Evolutionary conservation across 2,329 filamentous ascomycete genomes (phyloP).

Genomic region (Penicillium corylophilum): DNA sequence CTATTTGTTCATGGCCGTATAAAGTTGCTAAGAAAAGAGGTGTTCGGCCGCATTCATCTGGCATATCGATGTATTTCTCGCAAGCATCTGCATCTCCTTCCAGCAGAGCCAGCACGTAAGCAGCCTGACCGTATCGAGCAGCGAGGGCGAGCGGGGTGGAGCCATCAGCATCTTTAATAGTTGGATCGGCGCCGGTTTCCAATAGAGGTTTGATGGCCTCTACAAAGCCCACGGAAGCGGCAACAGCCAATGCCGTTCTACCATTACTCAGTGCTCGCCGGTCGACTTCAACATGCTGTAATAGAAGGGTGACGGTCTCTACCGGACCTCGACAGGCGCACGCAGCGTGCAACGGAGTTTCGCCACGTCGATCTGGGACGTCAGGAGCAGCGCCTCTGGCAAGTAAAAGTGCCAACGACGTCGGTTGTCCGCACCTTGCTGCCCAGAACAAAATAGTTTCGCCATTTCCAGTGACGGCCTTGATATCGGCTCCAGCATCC

Average conservation of each 20-base stretch:
- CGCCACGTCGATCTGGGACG: background rate
- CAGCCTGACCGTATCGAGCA: conserved; percentile 1
- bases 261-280: background rate
- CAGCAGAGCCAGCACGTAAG: background rate
- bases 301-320: background rate
- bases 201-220: background rate
- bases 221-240: background rate
- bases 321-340: background rate
- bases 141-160: conserved; percentile 2
- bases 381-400: conserved; percentile 22
- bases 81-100: background rate
- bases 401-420: conserved; percentile 25
- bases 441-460: conserved; percentile 27
- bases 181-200: conserved; percentile 1
- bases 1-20: background rate
- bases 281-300: conserved; percentile 1
- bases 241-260: background rate
- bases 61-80: background rate
- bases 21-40: conserved; percentile 9
- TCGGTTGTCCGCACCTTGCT: conserved; percentile 14
- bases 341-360: background rate
- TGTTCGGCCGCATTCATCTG: conserved; percentile 3
- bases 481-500: conserved; percentile 21
- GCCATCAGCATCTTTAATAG: background rate
- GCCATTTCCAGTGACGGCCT: conserved; percentile 25